Conservation (phyloP, 2,329 filamentous ascomycete genomes). For the Lasiodiplodia gonubiensis region DNA sequence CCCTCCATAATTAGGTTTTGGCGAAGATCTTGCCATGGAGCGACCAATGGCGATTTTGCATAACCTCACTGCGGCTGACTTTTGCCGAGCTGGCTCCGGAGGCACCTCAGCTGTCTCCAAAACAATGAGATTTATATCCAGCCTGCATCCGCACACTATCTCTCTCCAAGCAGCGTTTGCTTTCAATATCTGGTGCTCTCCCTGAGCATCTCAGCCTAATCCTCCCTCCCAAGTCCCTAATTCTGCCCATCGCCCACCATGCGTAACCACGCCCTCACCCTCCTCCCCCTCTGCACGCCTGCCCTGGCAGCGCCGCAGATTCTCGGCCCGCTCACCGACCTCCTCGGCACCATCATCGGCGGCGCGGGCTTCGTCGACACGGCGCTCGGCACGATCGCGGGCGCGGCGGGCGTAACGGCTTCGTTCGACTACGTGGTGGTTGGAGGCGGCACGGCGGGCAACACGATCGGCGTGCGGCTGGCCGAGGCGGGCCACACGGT, state of each 20-base stretch:
- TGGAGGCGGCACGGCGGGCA: conserved; percentile 38
- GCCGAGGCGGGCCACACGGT: conserved; percentile 32
- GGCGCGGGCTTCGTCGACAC: conserved; percentile 2
- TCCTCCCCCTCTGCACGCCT: neutral
- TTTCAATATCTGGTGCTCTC: neutral
- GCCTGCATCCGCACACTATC: neutral
- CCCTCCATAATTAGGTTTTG: conserved; percentile 1
- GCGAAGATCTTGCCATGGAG: neutral
- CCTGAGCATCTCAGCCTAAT: neutral
- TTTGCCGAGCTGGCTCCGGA: neutral
- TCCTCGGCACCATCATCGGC: neutral
- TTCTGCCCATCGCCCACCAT: neutral
- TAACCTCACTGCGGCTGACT: neutral
- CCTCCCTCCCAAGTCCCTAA: neutral
- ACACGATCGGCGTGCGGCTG: conserved; percentile 35
- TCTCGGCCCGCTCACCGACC: neutral
- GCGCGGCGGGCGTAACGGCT: neutral
- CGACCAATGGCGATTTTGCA: neutral
- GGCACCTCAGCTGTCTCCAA: neutral
- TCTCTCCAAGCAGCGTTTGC: neutral
- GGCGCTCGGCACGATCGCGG: neutral
- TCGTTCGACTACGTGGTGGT: conserved; percentile 33
- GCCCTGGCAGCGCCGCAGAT: neutral
- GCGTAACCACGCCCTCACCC: neutral
- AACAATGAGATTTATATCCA: neutral